These are phyloP conservation scores for Grammothele lineata DNA, from an alignment of 768 basidiomycete genomes.

Conservation along the genomic window DNA sequence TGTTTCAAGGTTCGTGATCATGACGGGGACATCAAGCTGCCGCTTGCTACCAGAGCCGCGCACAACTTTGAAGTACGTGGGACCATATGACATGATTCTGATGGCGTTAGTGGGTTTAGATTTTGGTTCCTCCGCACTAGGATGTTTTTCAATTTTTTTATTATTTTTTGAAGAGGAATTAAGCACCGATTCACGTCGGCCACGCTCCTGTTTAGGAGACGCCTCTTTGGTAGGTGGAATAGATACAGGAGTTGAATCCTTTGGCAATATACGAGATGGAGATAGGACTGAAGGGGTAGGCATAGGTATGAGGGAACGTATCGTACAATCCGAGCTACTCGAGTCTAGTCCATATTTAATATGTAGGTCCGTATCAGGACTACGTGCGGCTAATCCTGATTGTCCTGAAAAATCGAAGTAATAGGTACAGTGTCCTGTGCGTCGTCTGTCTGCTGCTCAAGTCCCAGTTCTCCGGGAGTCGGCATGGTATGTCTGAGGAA, in stretches of 20 bases:
- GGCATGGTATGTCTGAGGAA: no score
- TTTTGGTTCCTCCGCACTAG: neutral
- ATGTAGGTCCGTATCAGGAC: no score
- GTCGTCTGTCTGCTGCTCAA: no score
- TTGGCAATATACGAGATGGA: neutral
- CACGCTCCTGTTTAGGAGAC: neutral
- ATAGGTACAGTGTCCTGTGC: no score
- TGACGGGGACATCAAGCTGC: slow-evolving; percentile 9
- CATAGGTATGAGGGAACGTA: no score
- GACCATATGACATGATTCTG: neutral
- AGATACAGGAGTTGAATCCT: neutral
- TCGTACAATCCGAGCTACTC: no score
- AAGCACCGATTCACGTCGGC: neutral
- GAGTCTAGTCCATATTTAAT: no score
- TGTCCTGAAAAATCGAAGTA: no score
- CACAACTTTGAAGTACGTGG: slow-evolving; percentile 5
- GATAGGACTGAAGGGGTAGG: no score
- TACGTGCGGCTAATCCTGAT: no score
- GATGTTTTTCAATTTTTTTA: neutral
- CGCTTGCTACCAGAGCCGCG: neutral
- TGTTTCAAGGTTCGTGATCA: neutral
- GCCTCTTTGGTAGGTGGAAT: neutral
- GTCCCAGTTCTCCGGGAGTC: no score
- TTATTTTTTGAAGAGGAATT: slow-evolving; percentile 1
- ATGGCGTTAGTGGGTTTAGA: neutral